phyloP scores from a whole-genome alignment of 768 basidiomycete species.

The Boletus subparvulus region DNA sequence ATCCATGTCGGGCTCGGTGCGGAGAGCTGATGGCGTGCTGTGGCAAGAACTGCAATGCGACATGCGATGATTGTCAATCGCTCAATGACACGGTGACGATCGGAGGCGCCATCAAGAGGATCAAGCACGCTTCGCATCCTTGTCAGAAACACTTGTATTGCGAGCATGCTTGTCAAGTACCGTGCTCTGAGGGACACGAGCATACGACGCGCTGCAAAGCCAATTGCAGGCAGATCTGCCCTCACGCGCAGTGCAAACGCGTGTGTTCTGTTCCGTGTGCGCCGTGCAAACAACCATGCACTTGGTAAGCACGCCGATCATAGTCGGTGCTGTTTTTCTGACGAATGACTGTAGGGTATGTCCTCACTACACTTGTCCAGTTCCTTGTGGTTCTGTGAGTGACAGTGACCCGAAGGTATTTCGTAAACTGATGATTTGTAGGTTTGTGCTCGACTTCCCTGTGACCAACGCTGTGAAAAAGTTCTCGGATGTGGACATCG shows the following conservation, averaged over 20 bases:
- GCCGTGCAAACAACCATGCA: conserved; percentile 62
- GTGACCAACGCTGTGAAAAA: conserved; percentile 52
- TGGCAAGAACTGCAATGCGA: conserved; percentile 45
- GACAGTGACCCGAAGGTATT: neutral
- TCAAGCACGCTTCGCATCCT: conserved; percentile 42
- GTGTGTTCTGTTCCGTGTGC: conserved; percentile 55
- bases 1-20: conserved; percentile 45
- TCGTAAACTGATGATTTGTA: conserved; percentile 21
- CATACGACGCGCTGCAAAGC: conserved; percentile 48
- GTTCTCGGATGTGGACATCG: conserved; percentile 57
- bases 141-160: conserved; percentile 57
- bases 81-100: conserved; percentile 1
- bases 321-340: neutral
- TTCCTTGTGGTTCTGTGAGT: conserved; percentile 70
- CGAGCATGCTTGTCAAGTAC: conserved; percentile 49
- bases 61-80: conserved; percentile 51
- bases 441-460: conserved; percentile 67
- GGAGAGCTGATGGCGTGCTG: conserved; percentile 51
- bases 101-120: conserved; percentile 23
- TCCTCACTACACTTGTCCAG: conserved; percentile 51
- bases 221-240: conserved; percentile 53
- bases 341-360: conserved; percentile 44
- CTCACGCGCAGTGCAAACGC: conserved; percentile 48
- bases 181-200: conserved; percentile 51
- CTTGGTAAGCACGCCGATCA: conserved; percentile 39